Conservation (phyloP, 768 basidiomycete genomes). For the Agaricus blazei region DNA sequence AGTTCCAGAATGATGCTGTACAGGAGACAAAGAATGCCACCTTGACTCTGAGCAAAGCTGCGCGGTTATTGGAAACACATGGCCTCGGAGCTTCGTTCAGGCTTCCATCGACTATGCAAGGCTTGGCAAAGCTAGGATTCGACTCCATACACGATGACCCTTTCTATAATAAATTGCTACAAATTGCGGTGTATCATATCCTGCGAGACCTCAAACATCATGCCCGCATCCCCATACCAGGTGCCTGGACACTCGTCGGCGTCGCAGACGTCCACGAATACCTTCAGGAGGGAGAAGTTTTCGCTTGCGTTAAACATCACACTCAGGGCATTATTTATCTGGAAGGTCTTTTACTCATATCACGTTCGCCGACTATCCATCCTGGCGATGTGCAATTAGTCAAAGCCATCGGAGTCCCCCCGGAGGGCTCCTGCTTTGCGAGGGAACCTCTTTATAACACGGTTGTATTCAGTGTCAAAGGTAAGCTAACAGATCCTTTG, state of each 20-base stretch:
- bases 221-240: conserved; percentile 63
- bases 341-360: conserved; percentile 50
- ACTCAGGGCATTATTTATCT: conserved; percentile 39
- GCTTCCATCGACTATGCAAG: conserved; percentile 45
- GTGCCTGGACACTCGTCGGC: conserved; percentile 65
- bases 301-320: conserved; percentile 47
- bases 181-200: conserved; percentile 55
- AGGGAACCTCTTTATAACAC: conserved; percentile 52
- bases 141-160: conserved; percentile 27
- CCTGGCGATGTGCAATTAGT: conserved; percentile 66
- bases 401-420: conserved; percentile 55
- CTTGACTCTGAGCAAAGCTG: conserved; percentile 37
- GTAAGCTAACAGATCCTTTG: conserved; percentile 23
- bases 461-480: conserved; percentile 58
- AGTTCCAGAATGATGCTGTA: conserved; percentile 49
- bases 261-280: conserved; percentile 60
- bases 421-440: conserved; percentile 44
- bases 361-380: conserved; percentile 64
- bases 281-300: conserved; percentile 52
- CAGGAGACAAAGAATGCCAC: conserved; percentile 38
- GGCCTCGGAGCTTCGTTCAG: conserved; percentile 57
- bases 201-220: conserved; percentile 59
- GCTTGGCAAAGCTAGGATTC: conserved; percentile 44
- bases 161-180: conserved; percentile 50
- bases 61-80: conserved; percentile 45